Conservation (phyloP, 2,329 filamentous ascomycete genomes). For the Verticillium isaacii region DNA sequence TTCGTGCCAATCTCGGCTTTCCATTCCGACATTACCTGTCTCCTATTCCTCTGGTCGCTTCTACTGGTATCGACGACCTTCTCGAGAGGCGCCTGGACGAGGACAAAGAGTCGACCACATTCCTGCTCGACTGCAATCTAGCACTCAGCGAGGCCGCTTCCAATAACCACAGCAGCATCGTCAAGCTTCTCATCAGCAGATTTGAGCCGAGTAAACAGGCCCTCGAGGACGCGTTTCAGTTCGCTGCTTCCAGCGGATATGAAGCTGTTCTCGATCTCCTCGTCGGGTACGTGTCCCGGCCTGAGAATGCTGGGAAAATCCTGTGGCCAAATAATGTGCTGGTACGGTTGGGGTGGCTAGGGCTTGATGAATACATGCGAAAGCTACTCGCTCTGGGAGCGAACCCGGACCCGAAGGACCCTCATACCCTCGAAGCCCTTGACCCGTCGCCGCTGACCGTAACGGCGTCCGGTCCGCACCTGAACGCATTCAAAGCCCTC, state of each 20-base stretch:
- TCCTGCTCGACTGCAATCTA: neutral
- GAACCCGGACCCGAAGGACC: neutral
- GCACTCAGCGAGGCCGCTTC: neutral
- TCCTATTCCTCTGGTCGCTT: neutral
- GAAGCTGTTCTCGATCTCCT: neutral
- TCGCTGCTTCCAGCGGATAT: neutral
- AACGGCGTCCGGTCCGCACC: neutral
- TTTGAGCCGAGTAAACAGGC: neutral
- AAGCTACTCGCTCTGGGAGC: neutral
- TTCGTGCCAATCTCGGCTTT: neutral
- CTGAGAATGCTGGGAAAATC: neutral
- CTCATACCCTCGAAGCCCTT: neutral
- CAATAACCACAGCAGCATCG: neutral
- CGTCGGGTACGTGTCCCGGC: neutral
- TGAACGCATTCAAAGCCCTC: neutral
- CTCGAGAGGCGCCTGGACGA: neutral
- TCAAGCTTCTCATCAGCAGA: neutral
- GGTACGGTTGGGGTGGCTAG: neutral
- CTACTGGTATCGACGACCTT: neutral
- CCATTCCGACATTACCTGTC: neutral
- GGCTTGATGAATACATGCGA: neutral
- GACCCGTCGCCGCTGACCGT: neutral
- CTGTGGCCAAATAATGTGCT: neutral
- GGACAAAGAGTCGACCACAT: neutral
- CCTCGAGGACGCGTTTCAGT: neutral